Conservation (phyloP, 108 stramenopile genomes). For the Skeletonema tropicum region DNA sequence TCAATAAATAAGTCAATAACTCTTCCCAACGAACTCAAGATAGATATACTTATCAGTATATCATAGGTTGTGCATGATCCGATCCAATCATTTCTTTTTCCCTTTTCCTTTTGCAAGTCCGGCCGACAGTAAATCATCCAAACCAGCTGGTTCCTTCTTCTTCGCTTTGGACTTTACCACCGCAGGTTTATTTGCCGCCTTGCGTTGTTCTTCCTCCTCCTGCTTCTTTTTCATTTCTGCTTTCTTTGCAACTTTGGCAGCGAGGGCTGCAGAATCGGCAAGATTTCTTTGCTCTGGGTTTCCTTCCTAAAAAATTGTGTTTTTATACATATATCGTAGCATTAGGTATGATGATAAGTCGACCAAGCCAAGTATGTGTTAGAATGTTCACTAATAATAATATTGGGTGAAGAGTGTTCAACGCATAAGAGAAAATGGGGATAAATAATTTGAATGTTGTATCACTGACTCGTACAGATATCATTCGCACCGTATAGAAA, state of each 20-base stretch:
- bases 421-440: neutral
- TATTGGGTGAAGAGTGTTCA: neutral
- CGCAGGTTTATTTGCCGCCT: conserved; percentile 38
- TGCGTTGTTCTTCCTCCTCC: conserved; percentile 44
- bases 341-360: neutral
- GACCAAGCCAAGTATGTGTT: neutral
- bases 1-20: too few species aligned
- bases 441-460: neutral
- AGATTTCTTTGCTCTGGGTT: conserved; percentile 66
- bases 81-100: conserved; percentile 50
- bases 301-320: conserved; percentile 55
- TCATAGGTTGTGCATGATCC: neutral
- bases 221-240: conserved; percentile 56
- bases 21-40: too few species aligned
- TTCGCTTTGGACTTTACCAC: conserved; percentile 55
- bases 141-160: conserved; percentile 49
- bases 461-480: neutral
- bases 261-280: conserved; percentile 68
- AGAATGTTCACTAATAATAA: conserved; percentile 1
- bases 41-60: too few species aligned
- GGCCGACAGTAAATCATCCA: conserved; percentile 75
- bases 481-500: neutral
- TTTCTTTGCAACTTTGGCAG: conserved; percentile 80
- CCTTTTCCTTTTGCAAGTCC: conserved; percentile 47
- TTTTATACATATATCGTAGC: neutral